Evolutionary conservation across 1,284 basidiomycete genomes (phyloP).

Genomic region (Neolentinus lepideus): DNA sequence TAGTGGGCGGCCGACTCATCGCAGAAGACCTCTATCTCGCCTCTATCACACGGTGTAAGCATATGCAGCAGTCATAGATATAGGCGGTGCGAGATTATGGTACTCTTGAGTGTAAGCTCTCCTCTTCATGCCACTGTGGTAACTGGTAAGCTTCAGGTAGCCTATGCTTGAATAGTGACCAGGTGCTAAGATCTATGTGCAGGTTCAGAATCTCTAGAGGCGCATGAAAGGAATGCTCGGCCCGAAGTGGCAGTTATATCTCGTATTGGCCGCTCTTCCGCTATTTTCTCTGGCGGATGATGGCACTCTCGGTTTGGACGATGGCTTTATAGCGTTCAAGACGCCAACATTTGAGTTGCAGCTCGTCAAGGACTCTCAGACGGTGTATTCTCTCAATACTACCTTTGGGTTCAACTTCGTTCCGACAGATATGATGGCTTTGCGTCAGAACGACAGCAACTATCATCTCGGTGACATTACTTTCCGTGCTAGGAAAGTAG

Average conservation of each 20-base stretch:
- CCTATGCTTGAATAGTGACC: too few relatives aligned
- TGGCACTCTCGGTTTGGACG: conserved; percentile 31
- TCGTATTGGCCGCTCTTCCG: not conserved
- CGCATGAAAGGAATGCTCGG: too few relatives aligned
- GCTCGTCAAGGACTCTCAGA: conserved; percentile 53
- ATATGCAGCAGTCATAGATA: too few relatives aligned
- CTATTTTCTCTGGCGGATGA: not conserved
- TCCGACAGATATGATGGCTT: conserved; percentile 43
- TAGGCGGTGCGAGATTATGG: too few relatives aligned
- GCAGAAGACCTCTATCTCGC: too few relatives aligned
- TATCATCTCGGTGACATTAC: conserved; percentile 55
- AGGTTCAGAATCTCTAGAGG: too few relatives aligned
- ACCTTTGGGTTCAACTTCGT: conserved; percentile 43
- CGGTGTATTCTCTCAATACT: conserved; percentile 43
- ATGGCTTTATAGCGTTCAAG: conserved; percentile 41
- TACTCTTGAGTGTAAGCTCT: too few relatives aligned
- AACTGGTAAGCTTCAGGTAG: too few relatives aligned
- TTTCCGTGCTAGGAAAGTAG: conserved; percentile 41
- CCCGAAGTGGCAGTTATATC: not conserved
- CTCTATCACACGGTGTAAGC: too few relatives aligned
- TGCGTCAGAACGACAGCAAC: conserved; percentile 39
- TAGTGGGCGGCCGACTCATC: too few relatives aligned
- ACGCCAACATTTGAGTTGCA: conserved; percentile 36
- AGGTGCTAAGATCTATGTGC: too few relatives aligned
- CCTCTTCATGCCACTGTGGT: too few relatives aligned